phyloP scores from a whole-genome alignment of 208 protist species.

The Trypanosoma congolense region DNA sequence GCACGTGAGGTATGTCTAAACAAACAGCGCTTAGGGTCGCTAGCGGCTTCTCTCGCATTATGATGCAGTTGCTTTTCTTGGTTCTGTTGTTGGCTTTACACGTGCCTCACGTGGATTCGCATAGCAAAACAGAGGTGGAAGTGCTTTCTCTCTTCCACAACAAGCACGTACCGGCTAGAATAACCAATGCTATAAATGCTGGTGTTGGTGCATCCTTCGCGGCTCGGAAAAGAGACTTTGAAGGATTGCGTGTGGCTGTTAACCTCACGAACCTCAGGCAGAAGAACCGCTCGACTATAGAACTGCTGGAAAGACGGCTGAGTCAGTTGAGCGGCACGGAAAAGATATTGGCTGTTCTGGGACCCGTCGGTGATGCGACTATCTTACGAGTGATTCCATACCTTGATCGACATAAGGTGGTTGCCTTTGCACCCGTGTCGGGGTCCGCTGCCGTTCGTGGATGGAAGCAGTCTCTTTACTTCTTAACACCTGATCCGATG shows the following conservation, averaged over 20 bases:
- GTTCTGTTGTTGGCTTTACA: not conserved
- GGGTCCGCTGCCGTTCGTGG: not conserved
- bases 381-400: not conserved
- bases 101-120: not conserved
- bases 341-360: not conserved
- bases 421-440: slow-evolving; percentile 5
- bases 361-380: not conserved
- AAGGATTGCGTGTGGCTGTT: not conserved
- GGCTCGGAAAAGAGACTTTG: not conserved
- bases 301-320: not conserved
- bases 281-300: not conserved
- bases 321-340: not conserved
- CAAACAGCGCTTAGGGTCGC: no score
- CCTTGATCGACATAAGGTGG: slow-evolving; percentile 1
- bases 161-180: not conserved
- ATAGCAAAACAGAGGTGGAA: not conserved
- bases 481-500: not conserved
- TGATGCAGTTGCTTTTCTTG: not conserved
- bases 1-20: no score
- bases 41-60: no score
- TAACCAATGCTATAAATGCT: not conserved
- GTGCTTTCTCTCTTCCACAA: not conserved
- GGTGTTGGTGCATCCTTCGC: not conserved
- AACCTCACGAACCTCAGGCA: not conserved
- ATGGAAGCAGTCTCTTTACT: slow-evolving; percentile 2